These are phyloP conservation scores for Heritiera fomes DNA, from an alignment of 345 rosid genomes.

Conservation along the genomic window DNA sequence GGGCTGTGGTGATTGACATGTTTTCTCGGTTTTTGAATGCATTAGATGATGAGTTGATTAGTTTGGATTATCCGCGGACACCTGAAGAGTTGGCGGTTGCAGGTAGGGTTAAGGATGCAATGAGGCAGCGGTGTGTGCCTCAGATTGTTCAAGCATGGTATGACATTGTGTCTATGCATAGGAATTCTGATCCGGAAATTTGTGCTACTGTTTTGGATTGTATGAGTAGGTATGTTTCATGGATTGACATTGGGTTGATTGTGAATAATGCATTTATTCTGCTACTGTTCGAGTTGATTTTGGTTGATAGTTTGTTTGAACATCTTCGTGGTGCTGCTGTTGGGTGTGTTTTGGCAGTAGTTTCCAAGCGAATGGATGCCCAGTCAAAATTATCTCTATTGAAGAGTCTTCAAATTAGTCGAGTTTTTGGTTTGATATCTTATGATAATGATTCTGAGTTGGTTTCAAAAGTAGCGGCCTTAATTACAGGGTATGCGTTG, in stretches of 20 bases:
- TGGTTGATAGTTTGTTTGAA: conserved; percentile 63
- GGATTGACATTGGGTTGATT: conserved; percentile 90
- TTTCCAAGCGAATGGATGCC: conserved; percentile 87
- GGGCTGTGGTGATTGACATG: conserved; percentile 76
- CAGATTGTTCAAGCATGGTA: conserved; percentile 91
- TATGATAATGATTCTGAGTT: conserved; percentile 68
- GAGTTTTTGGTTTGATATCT: conserved; percentile 64
- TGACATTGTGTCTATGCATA: conserved; percentile 62
- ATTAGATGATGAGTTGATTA: conserved; percentile 85
- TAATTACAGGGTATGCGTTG: conserved; percentile 80
- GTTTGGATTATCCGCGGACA: conserved; percentile 80
- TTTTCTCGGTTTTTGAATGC: conserved; percentile 88
- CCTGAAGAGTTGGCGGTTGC: conserved; percentile 67
- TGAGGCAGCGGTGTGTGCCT: conserved; percentile 87
- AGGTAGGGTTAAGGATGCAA: conserved; percentile 79
- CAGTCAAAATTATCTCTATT: conserved; percentile 67
- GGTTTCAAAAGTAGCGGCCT: conserved; percentile 55
- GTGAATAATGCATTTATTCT: conserved; percentile 75
- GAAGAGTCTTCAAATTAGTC: conserved; percentile 63
- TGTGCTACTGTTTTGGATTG: conserved; percentile 71
- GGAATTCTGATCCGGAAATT: conserved; percentile 68
- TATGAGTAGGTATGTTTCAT: conserved; percentile 80
- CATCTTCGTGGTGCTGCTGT: conserved; percentile 84
- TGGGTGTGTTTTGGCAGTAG: conserved; percentile 80
- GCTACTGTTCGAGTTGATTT: conserved; percentile 68